A percentile compares a stretch with the other conserved stretches of the same genome.
Conservation (phyloP, 805 yeast genomes). For the Wickerhamomyces rabaulensis region DNA sequence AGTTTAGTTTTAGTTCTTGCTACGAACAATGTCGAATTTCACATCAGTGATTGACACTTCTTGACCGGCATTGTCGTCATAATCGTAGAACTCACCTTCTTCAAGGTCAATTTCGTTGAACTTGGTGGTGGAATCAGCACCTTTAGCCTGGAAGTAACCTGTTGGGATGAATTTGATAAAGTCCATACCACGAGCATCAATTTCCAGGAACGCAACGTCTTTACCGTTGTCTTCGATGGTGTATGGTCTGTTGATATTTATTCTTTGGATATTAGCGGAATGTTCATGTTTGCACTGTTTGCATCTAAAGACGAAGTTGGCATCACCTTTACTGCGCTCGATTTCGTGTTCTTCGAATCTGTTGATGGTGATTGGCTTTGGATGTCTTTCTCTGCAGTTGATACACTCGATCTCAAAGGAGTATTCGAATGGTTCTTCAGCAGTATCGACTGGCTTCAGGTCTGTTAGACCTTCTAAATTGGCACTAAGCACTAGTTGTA, state of each 20-base stretch:
- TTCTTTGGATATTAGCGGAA: conserved; percentile 18
- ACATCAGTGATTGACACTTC: conserved; percentile 81
- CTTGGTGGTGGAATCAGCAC: conserved; percentile 43
- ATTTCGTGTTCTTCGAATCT: conserved; percentile 60
- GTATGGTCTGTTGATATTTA: conserved; percentile 17
- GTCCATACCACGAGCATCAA: conserved; percentile 86
- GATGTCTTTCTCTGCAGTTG: conserved; percentile 72
- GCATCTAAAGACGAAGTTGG: conserved; percentile 77
- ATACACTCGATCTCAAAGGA: conserved; percentile 72
- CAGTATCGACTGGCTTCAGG: conserved; percentile 55
- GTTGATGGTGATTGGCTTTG: conserved; percentile 64
- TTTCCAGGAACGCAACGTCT: conserved; percentile 48
- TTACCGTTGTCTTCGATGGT: conserved; percentile 36
- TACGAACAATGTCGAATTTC: conserved; percentile 52
- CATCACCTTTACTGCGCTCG: conserved; percentile 72
- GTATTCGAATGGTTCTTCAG: conserved; percentile 63
- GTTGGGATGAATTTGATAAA: conserved; percentile 61
- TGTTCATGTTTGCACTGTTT: conserved; percentile 44
- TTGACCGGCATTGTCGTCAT: conserved; percentile 74
- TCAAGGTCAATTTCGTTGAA: conserved; percentile 65
- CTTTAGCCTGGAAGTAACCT: conserved; percentile 54
- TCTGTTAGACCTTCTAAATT: conserved; percentile 31
- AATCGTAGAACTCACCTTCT: conserved; percentile 92
- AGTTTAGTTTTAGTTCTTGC: neutral
- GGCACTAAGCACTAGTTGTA: conserved; percentile 29